Evolutionary conservation across 2,329 filamentous ascomycete genomes (phyloP), one percentile per base, ranked within the genome.

Genomic region (Pseudophaeomoniella oleicola): DNA sequence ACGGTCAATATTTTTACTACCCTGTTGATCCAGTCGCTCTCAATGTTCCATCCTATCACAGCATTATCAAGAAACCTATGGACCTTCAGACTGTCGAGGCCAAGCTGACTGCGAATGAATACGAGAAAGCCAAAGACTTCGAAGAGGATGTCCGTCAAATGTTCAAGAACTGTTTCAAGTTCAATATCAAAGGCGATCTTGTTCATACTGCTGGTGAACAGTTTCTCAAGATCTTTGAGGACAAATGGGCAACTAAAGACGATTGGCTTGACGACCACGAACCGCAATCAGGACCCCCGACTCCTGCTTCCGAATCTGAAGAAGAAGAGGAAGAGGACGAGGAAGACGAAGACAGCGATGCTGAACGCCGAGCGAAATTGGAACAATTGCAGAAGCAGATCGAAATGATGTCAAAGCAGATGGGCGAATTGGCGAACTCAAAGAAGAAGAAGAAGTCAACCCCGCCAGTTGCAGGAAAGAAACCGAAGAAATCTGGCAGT

Each of bases 11-110:
- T 40, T 98, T 98, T 62, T 63, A 84, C 49, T 63, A 72, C 5
- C 82, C 90, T 0, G 90, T 98, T 14, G 90, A 98, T 53, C 86
- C 90, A 0, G 87, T 96, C 22, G 88, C 87, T 1, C 65, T 96
- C 37, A 86, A 88, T 54, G 94, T 96, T 41, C 90, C 90, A 1
- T 79, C 81, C 16, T 98, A 98, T 55, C 84, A 90, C 55, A 85
- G 81, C 50, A 67, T 96, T 42, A 86, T 98, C 62, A 96, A 94
- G 66, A 85, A 87, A 54, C 90, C 90, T 0, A 98, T 96, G 88
- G 88, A 98, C 55, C 67, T 94, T 35, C 68, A 71, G 12, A 94
- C 84, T n/a, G 81, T 94, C 51, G 67, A 72, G 22, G 68, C 69
- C 30, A 92, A 92, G 58, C 67, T 94, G 30, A 75, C 79, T 46